Evolutionary conservation across 108 stramenopile species (phyloP), one percentile per base, ranked within the genome.

Genomic region (Cyclotella choctawhatcheeana): DNA sequence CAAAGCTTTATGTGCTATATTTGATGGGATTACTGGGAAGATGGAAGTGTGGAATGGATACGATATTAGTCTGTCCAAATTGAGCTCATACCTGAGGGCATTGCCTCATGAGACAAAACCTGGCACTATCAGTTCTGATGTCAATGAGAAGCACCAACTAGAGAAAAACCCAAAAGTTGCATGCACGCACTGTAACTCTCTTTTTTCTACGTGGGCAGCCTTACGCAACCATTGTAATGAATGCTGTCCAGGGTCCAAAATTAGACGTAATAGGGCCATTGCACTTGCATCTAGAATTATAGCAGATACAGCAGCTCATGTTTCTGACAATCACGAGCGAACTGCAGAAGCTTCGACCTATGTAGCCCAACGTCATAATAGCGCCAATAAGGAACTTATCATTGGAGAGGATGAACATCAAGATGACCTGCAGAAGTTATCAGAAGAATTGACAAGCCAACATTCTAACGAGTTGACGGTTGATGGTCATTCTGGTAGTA

Each of bases 11-110:
- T 87, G 85, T 44, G 68, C 59, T 0, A 17, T 92, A 17, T 94
- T 92, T 58, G 77, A 88, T 67, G 65, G 64, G 2, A 69, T 90
- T 0, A 83, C 84, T 66, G 89, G 88, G 13, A 40, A 70, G 30
- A 63, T 78, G 52, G n/a, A 27, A 7, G 52, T 71, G 10, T 89
- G 89, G 88, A 76, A 88, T 22, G 61, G 54, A 22, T 73, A 84
- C 5, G 50, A 64, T 13, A 61, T 51, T 0, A 71, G 68, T 58
- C 78, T 77, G 3, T 33, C 43, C n/a, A n/a, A n/a, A n/a, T n/a
- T n/a, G n/a, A n/a, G n/a, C n/a, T n/a, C n/a, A n/a, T n/a, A n/a
- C n/a, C 37, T 40, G 37, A 10, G 6, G 37, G 12, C 37, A 40
- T 10, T 12, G 37, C 37, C 37, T 40, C 37, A 40, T 6, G 37